phyloP scores from a whole-genome alignment of 2,329 filamentous ascomycete genomes.

The Pseudogymnoascus sp. region DNA sequence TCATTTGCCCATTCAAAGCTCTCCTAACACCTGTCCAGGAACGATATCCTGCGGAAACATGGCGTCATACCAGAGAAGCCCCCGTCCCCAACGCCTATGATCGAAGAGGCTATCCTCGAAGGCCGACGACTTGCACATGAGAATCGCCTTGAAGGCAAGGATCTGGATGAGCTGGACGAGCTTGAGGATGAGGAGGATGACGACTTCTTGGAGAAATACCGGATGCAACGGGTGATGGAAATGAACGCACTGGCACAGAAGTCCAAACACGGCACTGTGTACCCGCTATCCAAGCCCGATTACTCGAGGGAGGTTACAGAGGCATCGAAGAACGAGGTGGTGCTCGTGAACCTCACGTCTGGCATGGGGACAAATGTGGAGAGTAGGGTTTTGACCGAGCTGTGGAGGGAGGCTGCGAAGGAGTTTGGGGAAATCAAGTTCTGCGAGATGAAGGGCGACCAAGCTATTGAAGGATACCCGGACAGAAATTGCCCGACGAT shows the following conservation, averaged over 20 bases:
- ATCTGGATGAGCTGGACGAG: conserved; percentile 86
- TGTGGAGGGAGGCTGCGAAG: conserved; percentile 76
- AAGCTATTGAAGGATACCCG: conserved; percentile 95
- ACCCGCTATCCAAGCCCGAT: conserved; percentile 89
- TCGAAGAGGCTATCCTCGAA: conserved; percentile 86
- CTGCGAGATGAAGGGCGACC: conserved; percentile 83
- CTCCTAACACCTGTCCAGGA: conserved; percentile 49
- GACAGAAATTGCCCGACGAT: conserved; percentile 93
- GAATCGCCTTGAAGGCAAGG: conserved; percentile 88
- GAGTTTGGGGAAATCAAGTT: conserved; percentile 96
- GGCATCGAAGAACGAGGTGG: conserved; percentile 62
- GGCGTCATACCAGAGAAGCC: conserved; percentile 97
- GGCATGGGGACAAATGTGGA: conserved; percentile 74
- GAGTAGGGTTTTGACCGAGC: conserved; percentile 71
- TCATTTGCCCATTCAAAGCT: neutral
- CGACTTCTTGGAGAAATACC: conserved; percentile 78
- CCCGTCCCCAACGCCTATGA: conserved; percentile 88
- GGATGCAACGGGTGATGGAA: conserved; percentile 80
- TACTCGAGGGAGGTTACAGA: conserved; percentile 90
- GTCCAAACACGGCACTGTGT: conserved; percentile 80
- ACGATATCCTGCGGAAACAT: conserved; percentile 95
- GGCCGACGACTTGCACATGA: conserved; percentile 79
- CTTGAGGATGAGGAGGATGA: conserved; percentile 96
- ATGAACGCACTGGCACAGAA: conserved; percentile 67
- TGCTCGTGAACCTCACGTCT: conserved; percentile 76